phyloP scores from a whole-genome alignment of 2,329 filamentous ascomycete genomes.

The Amphichorda felina region DNA sequence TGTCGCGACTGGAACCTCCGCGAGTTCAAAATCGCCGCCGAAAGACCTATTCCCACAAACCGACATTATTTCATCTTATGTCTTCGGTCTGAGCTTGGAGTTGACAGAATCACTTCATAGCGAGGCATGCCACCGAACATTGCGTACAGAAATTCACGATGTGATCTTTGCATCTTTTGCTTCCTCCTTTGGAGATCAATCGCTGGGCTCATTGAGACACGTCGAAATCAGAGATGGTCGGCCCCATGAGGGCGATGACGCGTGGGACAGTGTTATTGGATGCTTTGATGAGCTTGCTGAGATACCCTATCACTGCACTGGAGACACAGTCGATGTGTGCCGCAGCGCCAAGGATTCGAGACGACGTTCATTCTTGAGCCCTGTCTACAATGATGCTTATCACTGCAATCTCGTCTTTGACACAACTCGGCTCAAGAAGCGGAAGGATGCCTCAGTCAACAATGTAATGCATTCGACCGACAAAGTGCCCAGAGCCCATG shows the following conservation, averaged over 20 bases:
- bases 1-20: background rate
- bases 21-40: background rate
- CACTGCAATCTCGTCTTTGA: slow-evolving; percentile 2
- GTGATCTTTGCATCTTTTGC: slow-evolving; percentile 2
- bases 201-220: background rate
- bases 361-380: slow-evolving; percentile 1
- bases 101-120: slow-evolving; percentile 4
- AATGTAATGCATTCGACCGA: background rate
- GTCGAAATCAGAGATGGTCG: slow-evolving; percentile 4
- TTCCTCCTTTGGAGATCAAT: slow-evolving; percentile 3
- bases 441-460: slow-evolving; percentile 1
- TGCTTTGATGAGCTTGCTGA: slow-evolving; percentile 5
- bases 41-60: background rate
- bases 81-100: slow-evolving; percentile 3
- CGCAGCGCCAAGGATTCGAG: slow-evolving; percentile 4
- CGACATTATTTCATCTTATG: slow-evolving; percentile 1
- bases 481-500: slow-evolving; percentile 1
- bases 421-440: slow-evolving; percentile 1
- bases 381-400: slow-evolving; percentile 1
- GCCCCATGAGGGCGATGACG: slow-evolving; percentile 1
- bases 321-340: slow-evolving; percentile 1
- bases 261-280: slow-evolving; percentile 3
- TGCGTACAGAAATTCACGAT: slow-evolving; percentile 3
- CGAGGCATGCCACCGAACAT: slow-evolving; percentile 2
- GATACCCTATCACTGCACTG: slow-evolving; percentile 4